A percentile compares a stretch with the other conserved stretches of the same genome.
These are phyloP conservation scores for Pyrenula massariospora DNA, from an alignment of 495 filamentous ascomycete genomes.

Conservation along the genomic window DNA sequence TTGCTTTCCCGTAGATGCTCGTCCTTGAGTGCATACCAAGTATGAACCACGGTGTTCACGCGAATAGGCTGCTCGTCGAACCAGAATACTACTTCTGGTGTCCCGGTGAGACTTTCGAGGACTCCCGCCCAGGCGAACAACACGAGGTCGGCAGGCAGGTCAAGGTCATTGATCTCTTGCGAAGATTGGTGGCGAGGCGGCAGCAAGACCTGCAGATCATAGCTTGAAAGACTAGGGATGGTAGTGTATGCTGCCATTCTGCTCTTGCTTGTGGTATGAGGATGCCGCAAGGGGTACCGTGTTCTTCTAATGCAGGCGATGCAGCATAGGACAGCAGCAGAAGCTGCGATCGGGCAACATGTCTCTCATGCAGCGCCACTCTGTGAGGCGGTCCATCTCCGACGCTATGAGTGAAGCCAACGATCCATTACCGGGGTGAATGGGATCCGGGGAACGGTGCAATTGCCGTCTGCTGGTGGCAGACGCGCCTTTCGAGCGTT, in stretches of 20 bases:
- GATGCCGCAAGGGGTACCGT: no score
- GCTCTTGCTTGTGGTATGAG: not conserved
- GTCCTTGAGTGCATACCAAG: slow-evolving; percentile 1
- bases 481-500: not conserved
- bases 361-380: no score
- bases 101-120: slow-evolving; percentile 3
- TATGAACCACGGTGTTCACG: not conserved
- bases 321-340: not conserved
- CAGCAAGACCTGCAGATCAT: no score
- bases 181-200: not conserved
- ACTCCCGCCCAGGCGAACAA: slow-evolving; percentile 1
- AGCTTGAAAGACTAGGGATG: not conserved
- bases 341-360: not conserved
- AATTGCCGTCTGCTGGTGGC: not conserved
- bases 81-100: slow-evolving; percentile 3
- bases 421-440: no score
- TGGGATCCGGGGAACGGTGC: no score
- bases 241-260: not conserved
- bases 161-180: not conserved
- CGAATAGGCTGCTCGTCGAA: slow-evolving; percentile 7
- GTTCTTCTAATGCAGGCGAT: not conserved
- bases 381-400: no score
- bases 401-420: no score
- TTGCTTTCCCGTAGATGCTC: not conserved
- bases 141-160: not conserved